Base-by-base conservation (phyloP, 306 rosid species). In the Crotalaria pallida region DNA sequence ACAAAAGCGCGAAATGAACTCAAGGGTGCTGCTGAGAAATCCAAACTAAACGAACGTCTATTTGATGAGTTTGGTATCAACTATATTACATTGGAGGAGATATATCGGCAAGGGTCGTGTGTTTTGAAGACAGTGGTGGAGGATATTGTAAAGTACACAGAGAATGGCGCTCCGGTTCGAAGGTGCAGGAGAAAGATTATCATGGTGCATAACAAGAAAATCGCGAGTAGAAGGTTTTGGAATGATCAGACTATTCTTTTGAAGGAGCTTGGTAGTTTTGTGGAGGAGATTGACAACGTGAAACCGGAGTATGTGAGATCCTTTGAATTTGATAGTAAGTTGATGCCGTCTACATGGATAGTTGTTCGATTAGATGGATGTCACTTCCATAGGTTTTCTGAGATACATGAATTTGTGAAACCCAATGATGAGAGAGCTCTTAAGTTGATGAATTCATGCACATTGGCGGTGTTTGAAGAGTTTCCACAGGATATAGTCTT, bases 351-450 rank as follows among this genome's bases (percentile, higher is more conserved):
- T 31, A 88, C 96, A 7, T 92, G 98, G 91, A 74, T 88, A 50
- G 89, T 82, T 6, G 75, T 88, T 77, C 73, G 96, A 80, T 60
- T 92, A 58, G 96, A 90, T 74, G 96, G 96, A 15, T 92, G 96
- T 75, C 96, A 86, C 73, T 90, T 92, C 83, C 96, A 92, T 75
- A 86, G 78, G 83, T 90, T 92, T 80, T 74, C 91, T 11, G 92
- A 90, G 41, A 55, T 72, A 71, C 93, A 89, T 63, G 87, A 79
- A 74, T 92, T 92, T 81, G 87, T 80, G 82, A 89, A 92, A 83
- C 98, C 96, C 5, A 92, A 90, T 80, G 98, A 90, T 74, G 91
- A 77, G 71, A 80, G 78, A 55, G 96, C 96, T 72, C 84, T 90
- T 71, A 84, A 86, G 44, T 88, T 89, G 76, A 89, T 92, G 98